Evolutionary conservation across 768 basidiomycete species (phyloP).

Genomic region (Paxillus involutus): DNA sequence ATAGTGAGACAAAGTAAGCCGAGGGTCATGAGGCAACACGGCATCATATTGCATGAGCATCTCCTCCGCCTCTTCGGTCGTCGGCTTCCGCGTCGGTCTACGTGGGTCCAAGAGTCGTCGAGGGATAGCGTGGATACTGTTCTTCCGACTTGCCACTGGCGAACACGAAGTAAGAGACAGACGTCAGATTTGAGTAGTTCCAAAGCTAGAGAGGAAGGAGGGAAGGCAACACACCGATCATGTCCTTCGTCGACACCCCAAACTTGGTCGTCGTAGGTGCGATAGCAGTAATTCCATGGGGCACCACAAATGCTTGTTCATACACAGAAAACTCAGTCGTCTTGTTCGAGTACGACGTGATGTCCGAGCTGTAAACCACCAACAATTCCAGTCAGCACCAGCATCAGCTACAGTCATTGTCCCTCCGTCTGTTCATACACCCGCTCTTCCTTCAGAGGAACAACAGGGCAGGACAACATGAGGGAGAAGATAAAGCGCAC

Average conservation of each 20-base stretch:
- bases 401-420: background rate
- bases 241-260: conserved; percentile 83
- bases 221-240: conserved; percentile 63
- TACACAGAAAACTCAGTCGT: conserved; percentile 54
- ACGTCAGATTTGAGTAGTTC: background rate
- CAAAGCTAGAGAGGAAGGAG: background rate
- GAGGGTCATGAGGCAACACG: conserved; percentile 67
- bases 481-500: conserved; percentile 18
- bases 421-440: too few relatives aligned
- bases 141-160: conserved; percentile 72
- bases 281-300: conserved; percentile 67
- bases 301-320: conserved; percentile 71
- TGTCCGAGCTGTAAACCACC: conserved; percentile 42
- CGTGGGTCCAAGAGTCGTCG: conserved; percentile 80
- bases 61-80: conserved; percentile 80
- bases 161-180: background rate
- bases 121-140: conserved; percentile 75
- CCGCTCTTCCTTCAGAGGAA: too few relatives aligned
- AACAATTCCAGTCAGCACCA: background rate
- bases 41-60: conserved; percentile 85
- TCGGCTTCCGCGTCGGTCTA: conserved; percentile 73
- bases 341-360: conserved; percentile 55
- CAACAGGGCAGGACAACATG: background rate
- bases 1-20: conserved; percentile 53
- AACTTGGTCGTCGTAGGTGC: conserved; percentile 81